Base-by-base conservation (phyloP, 129 eudicot species). In the Pittosporum tobira region DNA sequence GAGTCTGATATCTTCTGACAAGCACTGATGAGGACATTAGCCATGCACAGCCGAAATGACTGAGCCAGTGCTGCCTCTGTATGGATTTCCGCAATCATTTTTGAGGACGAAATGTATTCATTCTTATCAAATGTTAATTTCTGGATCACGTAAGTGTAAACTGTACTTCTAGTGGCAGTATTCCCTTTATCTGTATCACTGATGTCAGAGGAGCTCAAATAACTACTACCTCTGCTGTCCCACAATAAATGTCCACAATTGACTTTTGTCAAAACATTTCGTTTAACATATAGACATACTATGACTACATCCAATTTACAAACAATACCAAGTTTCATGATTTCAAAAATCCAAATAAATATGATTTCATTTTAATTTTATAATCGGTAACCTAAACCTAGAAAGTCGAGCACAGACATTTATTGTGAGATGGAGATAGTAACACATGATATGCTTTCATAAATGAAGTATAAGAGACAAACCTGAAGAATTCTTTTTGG, bases 1-100 rank as follows among this genome's bases (percentile, higher is more conserved):
- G 82, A 46, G 48, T 71, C 77, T 28, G 88, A 69, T 16, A 90
- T 76, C 82, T 90, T 90, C 70, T 82, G 93, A 72, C 88, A 90
- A 61, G 88, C 86, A 61, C 97, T 90, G 59, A 90, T 82, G 70
- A 90, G 94, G 25, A 78, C 95, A 78, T 90, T 90, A 38, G 97
- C 95, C 95, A 90, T 85, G 84, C 97, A 90, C 38, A 90, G 46
- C 30, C 85, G 85, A 74, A 77, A 89, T 12, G 94, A 65, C 45
- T 66, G 74, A 1, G 72, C 50, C 46, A 27, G 43, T 22, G 55
- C 59, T 50, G 53, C 31, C 57, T 66, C 62, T 51, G 36, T 48
- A 27, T 44, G 51, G 28, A 37, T 62, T 62, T 57, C 28, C 24
- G 42, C 40, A 36, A 40, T 66, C 61, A 71, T 48, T 45, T 72